These are phyloP conservation scores for Leptographium radiaticola DNA, from an alignment of 2,329 filamentous ascomycete species.

Conservation along the genomic window DNA sequence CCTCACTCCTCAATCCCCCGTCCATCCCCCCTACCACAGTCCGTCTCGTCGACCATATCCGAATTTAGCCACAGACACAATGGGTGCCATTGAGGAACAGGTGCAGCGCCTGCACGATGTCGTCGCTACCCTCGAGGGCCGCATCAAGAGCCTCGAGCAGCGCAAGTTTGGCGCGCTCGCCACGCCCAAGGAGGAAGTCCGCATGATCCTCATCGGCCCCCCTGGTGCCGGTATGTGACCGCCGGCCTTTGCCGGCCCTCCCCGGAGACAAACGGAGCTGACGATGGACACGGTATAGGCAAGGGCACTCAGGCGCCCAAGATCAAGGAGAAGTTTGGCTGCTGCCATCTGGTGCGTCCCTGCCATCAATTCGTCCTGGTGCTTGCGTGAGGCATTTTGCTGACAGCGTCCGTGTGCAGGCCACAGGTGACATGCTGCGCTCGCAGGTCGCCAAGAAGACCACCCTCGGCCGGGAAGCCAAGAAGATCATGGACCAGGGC, in stretches of 20 bases:
- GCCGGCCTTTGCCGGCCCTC: background rate
- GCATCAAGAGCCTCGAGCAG: slow-evolving; percentile 74
- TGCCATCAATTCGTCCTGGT: slow-evolving; percentile 17
- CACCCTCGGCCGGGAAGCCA: slow-evolving; percentile 81
- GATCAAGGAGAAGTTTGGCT: slow-evolving; percentile 96
- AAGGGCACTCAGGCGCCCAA: slow-evolving; percentile 97
- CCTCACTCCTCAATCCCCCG: background rate
- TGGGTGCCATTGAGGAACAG: slow-evolving; percentile 81
- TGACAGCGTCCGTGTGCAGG: slow-evolving; percentile 35
- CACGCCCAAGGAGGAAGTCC: slow-evolving; percentile 50
- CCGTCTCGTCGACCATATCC: too few relatives aligned
- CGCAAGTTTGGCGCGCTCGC: slow-evolving; percentile 45
- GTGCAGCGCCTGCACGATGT: slow-evolving; percentile 76
- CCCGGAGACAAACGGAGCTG: background rate
- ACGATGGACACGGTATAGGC: slow-evolving; percentile 38
- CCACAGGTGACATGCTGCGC: slow-evolving; percentile 97
- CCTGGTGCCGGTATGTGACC: slow-evolving; percentile 76
- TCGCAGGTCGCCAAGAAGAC: slow-evolving; percentile 98
- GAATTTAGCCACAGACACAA: slow-evolving; percentile 30
- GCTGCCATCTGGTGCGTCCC: slow-evolving; percentile 78
- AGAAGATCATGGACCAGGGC: slow-evolving; percentile 99
- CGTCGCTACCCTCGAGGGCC: slow-evolving; percentile 70
- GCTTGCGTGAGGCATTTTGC: slow-evolving; percentile 20
- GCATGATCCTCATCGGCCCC: slow-evolving; percentile 96
- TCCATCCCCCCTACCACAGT: background rate